These are phyloP conservation scores for Phialemoniopsis sp. DNA, from an alignment of 2,329 filamentous ascomycete species.

Conservation along the genomic window DNA sequence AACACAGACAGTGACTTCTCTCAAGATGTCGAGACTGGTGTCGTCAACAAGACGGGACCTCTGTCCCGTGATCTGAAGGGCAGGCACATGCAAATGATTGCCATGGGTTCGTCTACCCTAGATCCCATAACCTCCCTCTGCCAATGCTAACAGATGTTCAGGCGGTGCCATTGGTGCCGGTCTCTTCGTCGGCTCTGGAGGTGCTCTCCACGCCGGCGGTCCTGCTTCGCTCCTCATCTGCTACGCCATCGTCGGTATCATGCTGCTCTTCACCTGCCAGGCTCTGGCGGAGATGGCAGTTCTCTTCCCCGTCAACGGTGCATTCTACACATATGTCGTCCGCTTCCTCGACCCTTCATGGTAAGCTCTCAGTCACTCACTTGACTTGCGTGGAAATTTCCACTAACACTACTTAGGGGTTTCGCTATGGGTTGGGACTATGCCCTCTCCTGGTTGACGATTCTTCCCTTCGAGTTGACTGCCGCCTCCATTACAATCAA, in stretches of 20 bases:
- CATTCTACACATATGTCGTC: constrained; percentile 58
- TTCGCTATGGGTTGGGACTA: constrained; percentile 53
- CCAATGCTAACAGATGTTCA: constrained; percentile 9
- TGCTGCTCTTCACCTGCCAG: constrained; percentile 55
- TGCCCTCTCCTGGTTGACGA: constrained; percentile 41
- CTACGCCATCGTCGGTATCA: constrained; percentile 52
- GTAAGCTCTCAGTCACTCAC: constrained; percentile 17
- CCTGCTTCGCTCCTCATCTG: constrained; percentile 45
- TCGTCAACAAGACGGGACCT: constrained; percentile 23
- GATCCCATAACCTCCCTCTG: too few relatives aligned
- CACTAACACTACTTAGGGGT: constrained; percentile 23
- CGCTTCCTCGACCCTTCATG: constrained; percentile 59
- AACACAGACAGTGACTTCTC: constrained; percentile 3
- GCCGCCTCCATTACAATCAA: constrained; percentile 49
- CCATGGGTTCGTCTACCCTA: constrained; percentile 27
- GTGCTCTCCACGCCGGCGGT: constrained; percentile 56
- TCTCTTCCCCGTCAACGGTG: constrained; percentile 56
- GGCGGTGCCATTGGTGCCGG: constrained; percentile 47
- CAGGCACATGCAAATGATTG: constrained; percentile 43
- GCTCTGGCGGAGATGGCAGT: constrained; percentile 58
- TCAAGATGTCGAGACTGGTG: constrained; percentile 28
- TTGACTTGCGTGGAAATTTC: background rate
- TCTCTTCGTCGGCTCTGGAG: constrained; percentile 66
- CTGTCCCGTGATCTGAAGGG: constrained; percentile 28
- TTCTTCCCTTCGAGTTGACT: constrained; percentile 50